phyloP scores from a whole-genome alignment of 139 green algal genomes.

The Chlorella vulgaris region DNA sequence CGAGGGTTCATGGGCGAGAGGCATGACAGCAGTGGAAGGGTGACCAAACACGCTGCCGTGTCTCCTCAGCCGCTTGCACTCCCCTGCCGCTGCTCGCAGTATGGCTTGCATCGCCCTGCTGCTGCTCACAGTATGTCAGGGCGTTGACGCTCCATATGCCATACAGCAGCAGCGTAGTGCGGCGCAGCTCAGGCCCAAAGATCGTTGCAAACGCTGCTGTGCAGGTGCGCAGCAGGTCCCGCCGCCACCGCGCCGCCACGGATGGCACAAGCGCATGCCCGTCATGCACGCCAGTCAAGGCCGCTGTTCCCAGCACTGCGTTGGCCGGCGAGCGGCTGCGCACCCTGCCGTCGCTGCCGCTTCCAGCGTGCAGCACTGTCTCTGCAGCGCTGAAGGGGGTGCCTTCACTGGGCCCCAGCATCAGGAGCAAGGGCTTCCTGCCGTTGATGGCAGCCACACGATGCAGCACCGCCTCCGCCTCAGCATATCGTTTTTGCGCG shows the following conservation, averaged over 20 bases:
- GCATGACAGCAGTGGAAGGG: neutral
- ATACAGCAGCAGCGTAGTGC: slow-evolving; percentile 68
- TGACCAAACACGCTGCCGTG: neutral
- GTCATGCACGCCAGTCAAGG: neutral
- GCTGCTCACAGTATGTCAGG: slow-evolving; percentile 75
- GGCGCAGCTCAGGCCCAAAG: slow-evolving; percentile 30
- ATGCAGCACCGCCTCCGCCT: slow-evolving; percentile 58
- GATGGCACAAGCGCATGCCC: too few species aligned
- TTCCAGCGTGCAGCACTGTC: neutral
- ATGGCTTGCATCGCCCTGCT: neutral
- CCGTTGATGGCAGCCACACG: slow-evolving; percentile 55
- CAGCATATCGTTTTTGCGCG: slow-evolving; percentile 24
- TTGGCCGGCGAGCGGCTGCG: neutral
- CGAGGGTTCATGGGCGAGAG: slow-evolving; percentile 14
- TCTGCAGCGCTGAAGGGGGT: neutral
- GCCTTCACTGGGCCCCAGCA: neutral
- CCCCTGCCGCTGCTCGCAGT: neutral
- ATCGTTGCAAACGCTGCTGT: slow-evolving; percentile 16
- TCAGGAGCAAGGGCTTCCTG: slow-evolving; percentile 6
- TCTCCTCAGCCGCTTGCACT: neutral
- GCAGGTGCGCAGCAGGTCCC: neutral
- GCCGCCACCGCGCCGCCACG: neutral
- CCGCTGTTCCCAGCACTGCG: neutral
- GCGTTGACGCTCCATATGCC: slow-evolving; percentile 74
- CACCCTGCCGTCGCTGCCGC: neutral